Percentiles rank a stretch among this genome's conserved stretches.
Conservation (phyloP, 1,139 yeast genomes). For the Pichia sp. region DNA sequence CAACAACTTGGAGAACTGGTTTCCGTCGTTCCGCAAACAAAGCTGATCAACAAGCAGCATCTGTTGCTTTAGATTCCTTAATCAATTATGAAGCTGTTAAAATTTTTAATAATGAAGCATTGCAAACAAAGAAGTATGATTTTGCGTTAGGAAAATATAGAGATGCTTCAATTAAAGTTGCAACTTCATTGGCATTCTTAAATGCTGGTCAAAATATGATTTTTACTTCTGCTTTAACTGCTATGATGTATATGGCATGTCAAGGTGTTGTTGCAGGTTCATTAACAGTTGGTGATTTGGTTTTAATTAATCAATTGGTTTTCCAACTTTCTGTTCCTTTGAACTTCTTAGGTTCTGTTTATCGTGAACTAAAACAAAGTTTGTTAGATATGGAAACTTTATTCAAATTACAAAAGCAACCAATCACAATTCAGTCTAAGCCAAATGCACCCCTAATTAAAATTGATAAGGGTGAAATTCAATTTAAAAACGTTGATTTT, state of each 20-base stretch:
- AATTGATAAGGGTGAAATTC: constrained; percentile 62
- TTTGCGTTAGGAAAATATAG: constrained; percentile 69
- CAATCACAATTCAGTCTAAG: constrained; percentile 56
- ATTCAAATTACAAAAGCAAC: constrained; percentile 73
- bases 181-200: constrained; percentile 83
- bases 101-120: constrained; percentile 83
- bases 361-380: constrained; percentile 89
- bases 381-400: constrained; percentile 88
- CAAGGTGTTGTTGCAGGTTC: constrained; percentile 79
- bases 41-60: constrained; percentile 93
- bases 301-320: constrained; percentile 90
- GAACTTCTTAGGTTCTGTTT: constrained; percentile 90
- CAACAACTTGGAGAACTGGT: constrained; percentile 95
- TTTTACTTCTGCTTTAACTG: constrained; percentile 86
- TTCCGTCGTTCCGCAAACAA: constrained; percentile 86
- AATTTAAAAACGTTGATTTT: constrained; percentile 86
- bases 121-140: constrained; percentile 76
- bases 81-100: constrained; percentile 93
- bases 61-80: constrained; percentile 88
- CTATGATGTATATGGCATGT: constrained; percentile 99
- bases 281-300: constrained; percentile 90
- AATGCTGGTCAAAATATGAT: constrained; percentile 91
- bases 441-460: constrained; percentile 56
- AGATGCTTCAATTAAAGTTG: constrained; percentile 78
- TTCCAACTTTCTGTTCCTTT: constrained; percentile 93